Percentiles rank a stretch among this genome's conserved stretches.
phyloP scores from a whole-genome alignment of 148 eudicot species.

The Mesembryanthemum crystallinum region DNA sequence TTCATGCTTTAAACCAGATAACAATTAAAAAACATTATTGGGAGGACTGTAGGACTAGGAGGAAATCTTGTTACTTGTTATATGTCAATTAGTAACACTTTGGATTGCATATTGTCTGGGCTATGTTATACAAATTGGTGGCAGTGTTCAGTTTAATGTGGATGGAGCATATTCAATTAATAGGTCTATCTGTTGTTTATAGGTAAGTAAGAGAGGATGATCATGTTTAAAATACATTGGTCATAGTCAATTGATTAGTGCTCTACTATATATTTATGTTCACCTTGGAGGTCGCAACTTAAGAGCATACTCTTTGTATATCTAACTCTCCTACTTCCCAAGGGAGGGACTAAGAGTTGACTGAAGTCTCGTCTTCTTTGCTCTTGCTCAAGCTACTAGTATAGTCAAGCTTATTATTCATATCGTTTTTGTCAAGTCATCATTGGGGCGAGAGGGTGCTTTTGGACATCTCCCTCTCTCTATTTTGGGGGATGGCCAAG shows the following conservation, averaged over 20 bases:
- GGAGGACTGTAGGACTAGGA: not conserved
- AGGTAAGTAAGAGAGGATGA: too few relatives aligned
- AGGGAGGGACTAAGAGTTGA: not conserved
- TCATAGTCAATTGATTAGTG: too few relatives aligned
- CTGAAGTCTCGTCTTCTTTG: not conserved
- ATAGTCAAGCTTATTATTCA: not conserved
- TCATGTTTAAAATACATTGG: too few relatives aligned
- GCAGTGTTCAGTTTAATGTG: not conserved
- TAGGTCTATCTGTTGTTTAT: not conserved
- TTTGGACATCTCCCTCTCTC: too few relatives aligned
- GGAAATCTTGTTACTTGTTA: not conserved
- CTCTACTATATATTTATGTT: too few relatives aligned
- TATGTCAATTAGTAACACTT: too few relatives aligned
- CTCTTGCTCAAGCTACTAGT: not conserved
- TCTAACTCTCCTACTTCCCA: not conserved
- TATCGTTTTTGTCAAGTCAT: too few relatives aligned
- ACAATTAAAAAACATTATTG: not conserved
- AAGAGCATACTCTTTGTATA: too few relatives aligned
- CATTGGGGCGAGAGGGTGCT: too few relatives aligned
- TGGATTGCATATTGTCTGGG: not conserved
- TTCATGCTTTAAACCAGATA: not conserved
- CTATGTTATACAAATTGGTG: not conserved
- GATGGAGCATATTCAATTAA: not conserved
- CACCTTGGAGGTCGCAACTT: too few relatives aligned
- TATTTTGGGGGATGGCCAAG: too few relatives aligned